These are phyloP conservation scores for Chrysoporthe cubensis DNA, from an alignment of 2,329 filamentous ascomycete genomes.

Conservation along the genomic window DNA sequence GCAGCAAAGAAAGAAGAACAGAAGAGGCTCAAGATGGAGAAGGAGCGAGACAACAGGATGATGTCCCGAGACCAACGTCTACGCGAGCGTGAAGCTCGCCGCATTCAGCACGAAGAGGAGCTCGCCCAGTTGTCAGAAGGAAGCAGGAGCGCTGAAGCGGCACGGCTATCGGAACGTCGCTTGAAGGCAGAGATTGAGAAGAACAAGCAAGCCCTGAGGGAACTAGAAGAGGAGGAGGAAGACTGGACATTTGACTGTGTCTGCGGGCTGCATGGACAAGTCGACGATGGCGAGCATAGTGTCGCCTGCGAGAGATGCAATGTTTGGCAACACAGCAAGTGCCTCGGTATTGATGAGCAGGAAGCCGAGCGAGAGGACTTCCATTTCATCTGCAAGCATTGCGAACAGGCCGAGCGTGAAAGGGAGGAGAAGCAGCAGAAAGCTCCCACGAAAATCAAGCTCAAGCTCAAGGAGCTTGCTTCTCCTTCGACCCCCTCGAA, in stretches of 20 bases:
- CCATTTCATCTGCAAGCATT: constrained; percentile 81
- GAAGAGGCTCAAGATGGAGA: constrained; percentile 61
- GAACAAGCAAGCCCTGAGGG: constrained; percentile 75
- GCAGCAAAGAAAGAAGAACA: constrained; percentile 71
- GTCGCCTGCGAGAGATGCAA: constrained; percentile 93
- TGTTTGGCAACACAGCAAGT: constrained; percentile 96
- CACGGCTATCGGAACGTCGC: constrained; percentile 75
- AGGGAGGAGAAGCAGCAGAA: constrained; percentile 63
- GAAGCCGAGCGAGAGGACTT: constrained; percentile 87
- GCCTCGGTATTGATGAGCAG: constrained; percentile 76
- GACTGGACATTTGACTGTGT: constrained; percentile 95
- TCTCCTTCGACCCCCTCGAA: constrained; percentile 32
- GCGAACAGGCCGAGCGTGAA: constrained; percentile 63
- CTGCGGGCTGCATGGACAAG: constrained; percentile 87
- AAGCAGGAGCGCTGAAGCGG: constrained; percentile 62
- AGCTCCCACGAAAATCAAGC: constrained; percentile 55
- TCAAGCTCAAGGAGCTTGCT: constrained; percentile 50
- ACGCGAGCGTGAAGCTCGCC: constrained; percentile 82
- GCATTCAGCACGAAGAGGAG: constrained; percentile 83
- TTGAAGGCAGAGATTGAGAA: constrained; percentile 82
- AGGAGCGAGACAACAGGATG: constrained; percentile 78
- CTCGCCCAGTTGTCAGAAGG: constrained; percentile 78
- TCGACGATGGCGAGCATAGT: constrained; percentile 93
- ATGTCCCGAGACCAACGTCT: constrained; percentile 84
- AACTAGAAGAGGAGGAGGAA: constrained; percentile 71